Evolutionary conservation across 805 yeast genomes (phyloP).

Genomic region (Myxozyma sirexii): DNA sequence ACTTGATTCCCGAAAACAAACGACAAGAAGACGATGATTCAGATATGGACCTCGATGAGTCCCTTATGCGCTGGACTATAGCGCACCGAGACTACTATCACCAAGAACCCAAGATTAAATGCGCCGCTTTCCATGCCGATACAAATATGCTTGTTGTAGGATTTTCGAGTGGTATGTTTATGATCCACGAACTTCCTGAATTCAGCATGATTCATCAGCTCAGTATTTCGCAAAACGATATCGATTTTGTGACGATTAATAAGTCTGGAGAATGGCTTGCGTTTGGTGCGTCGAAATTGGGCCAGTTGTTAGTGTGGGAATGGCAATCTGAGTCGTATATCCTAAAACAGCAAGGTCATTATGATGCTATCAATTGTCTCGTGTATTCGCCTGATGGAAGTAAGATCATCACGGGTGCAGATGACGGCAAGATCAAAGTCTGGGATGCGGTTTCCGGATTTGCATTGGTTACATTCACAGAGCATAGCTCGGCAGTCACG

Average conservation of each 20-base stretch:
- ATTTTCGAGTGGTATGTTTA: conserved; percentile 84
- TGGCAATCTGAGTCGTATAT: conserved; percentile 98
- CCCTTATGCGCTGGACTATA: conserved; percentile 71
- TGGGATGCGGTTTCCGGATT: conserved; percentile 96
- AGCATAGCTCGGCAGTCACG: conserved; percentile 87
- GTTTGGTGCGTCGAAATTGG: conserved; percentile 85
- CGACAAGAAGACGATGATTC: conserved; percentile 51
- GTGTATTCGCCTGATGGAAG: conserved; percentile 95
- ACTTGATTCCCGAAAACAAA: conserved; percentile 55
- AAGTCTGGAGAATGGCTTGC: conserved; percentile 95
- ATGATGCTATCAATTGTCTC: conserved; percentile 81
- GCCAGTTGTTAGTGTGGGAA: conserved; percentile 95
- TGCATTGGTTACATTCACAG: conserved; percentile 87
- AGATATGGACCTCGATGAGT: conserved; percentile 45
- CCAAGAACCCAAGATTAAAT: conserved; percentile 68
- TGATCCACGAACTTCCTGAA: conserved; percentile 83
- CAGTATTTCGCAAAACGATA: conserved; percentile 88
- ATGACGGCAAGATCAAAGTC: conserved; percentile 93
- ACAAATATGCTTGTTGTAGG: conserved; percentile 83
- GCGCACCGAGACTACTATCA: conserved; percentile 74
- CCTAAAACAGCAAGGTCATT: conserved; percentile 95
- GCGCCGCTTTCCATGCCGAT: conserved; percentile 79
- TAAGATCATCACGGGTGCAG: conserved; percentile 87
- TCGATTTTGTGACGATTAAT: conserved; percentile 80
- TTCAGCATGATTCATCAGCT: conserved; percentile 81